Evolutionary conservation across 169 alveolate genomes (phyloP).

Genomic region (Cryptosporidium andersoni): DNA sequence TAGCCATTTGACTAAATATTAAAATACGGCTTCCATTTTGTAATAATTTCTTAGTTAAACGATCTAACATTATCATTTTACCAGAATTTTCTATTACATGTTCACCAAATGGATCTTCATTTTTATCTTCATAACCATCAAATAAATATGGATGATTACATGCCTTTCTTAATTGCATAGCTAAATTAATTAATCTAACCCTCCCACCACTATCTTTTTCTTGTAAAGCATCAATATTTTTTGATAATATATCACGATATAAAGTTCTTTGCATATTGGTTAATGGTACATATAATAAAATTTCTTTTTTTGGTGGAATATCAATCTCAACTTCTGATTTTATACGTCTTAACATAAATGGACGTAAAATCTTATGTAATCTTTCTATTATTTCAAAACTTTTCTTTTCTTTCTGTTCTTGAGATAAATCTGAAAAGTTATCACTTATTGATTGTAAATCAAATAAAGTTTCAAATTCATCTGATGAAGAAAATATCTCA

Average conservation of each 20-base stretch:
- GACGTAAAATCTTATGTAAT: constrained; percentile 95
- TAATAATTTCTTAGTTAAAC: constrained; percentile 80
- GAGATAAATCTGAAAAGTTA: constrained; percentile 69
- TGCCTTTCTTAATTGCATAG: constrained; percentile 97
- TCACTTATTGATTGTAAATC: constrained; percentile 20
- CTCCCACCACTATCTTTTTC: constrained; percentile 83
- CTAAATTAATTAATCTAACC: constrained; percentile 94
- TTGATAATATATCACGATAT: constrained; percentile 89
- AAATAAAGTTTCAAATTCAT: constrained; percentile 96
- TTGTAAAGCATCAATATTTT: constrained; percentile 74
- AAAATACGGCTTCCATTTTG: constrained; percentile 84
- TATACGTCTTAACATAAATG: constrained; percentile 97
- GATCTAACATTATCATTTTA: constrained; percentile 90
- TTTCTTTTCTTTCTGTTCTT: constrained; percentile 78
- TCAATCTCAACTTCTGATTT: constrained; percentile 97
- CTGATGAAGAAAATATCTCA: constrained; percentile 92
- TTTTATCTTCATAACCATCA: constrained; percentile 90
- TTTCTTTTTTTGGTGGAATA: constrained; percentile 94
- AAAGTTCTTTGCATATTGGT: constrained; percentile 92
- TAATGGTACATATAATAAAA: constrained; percentile 88
- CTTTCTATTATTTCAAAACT: constrained; percentile 80
- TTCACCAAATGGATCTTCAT: constrained; percentile 88
- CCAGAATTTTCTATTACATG: constrained; percentile 90
- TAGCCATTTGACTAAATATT: constrained; percentile 92
- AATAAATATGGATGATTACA: constrained; percentile 96